phyloP scores from a whole-genome alignment of 1,284 basidiomycete genomes.

The Irpex sp. region DNA sequence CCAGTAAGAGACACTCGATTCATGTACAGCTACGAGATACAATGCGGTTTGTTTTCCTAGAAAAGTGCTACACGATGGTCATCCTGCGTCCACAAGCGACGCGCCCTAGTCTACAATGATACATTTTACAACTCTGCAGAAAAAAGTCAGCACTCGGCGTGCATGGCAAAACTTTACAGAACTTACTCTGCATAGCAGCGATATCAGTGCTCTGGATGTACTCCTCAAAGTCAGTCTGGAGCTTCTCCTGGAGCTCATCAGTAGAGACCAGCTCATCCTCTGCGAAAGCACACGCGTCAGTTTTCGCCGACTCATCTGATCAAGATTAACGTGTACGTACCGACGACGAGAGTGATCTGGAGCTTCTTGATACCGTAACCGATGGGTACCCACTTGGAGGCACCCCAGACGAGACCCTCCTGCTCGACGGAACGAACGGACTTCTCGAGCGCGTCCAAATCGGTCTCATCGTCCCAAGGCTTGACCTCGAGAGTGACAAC shows the following conservation, averaged over 20 bases:
- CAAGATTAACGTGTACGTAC: slow-evolving; percentile 52
- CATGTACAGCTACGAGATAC: not conserved
- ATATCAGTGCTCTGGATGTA: slow-evolving; percentile 95
- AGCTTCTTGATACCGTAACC: slow-evolving; percentile 93
- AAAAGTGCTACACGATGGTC: not conserved
- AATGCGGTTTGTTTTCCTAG: not conserved
- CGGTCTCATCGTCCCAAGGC: slow-evolving; percentile 99
- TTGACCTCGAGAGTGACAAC: slow-evolving; percentile 97
- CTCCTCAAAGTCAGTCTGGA: slow-evolving; percentile 81
- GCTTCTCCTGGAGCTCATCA: slow-evolving; percentile 92
- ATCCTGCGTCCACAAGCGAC: not conserved
- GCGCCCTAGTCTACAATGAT: not conserved
- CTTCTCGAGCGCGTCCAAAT: slow-evolving; percentile 87
- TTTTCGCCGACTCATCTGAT: not conserved
- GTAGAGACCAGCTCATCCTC: slow-evolving; percentile 95
- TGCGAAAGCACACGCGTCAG: slow-evolving; percentile 26
- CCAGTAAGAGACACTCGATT: not conserved
- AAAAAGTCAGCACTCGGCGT: not conserved
- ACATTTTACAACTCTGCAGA: slow-evolving; percentile 16
- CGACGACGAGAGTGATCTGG: slow-evolving; percentile 94
- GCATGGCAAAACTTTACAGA: not conserved
- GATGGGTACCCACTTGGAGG: slow-evolving; percentile 87
- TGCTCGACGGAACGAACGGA: slow-evolving; percentile 84
- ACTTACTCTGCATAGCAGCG: slow-evolving; percentile 84
- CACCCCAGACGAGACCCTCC: slow-evolving; percentile 95